phyloP scores from a whole-genome alignment of 2,329 filamentous ascomycete species.

The Pseudogymnoascus sp. region DNA sequence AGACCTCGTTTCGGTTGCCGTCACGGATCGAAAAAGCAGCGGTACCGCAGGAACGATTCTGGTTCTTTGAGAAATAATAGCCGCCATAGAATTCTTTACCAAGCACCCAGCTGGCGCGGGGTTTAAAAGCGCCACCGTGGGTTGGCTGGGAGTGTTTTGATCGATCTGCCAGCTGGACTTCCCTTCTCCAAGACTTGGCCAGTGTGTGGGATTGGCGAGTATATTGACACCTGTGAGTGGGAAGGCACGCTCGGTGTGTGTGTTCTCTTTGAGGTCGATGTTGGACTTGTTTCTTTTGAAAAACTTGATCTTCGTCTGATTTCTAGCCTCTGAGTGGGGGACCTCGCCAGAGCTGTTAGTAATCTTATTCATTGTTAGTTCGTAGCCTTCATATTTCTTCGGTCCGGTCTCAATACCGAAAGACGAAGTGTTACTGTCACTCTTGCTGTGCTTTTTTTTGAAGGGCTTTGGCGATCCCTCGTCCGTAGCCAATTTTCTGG shows the following conservation, averaged over 20 bases:
- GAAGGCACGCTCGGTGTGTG: background rate
- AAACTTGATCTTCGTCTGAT: background rate
- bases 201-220: slow-evolving; percentile 1
- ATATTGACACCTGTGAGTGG: background rate
- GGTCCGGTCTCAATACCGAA: background rate
- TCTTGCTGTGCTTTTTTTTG: background rate
- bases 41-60: background rate
- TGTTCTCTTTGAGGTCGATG: slow-evolving; percentile 5
- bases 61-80: background rate
- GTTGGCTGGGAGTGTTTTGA: background rate
- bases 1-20: background rate
- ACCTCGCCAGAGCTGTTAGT: background rate
- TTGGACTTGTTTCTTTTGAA: background rate
- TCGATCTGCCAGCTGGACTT: background rate
- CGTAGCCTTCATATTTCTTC: slow-evolving; percentile 4
- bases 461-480: background rate
- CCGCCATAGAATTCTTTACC: background rate
- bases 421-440: slow-evolving; percentile 4
- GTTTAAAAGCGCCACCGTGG: background rate
- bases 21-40: background rate
- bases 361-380: background rate
- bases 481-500: background rate
- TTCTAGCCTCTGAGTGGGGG: background rate
- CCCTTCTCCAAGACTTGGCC: slow-evolving; percentile 5
- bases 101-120: background rate